These are phyloP conservation scores for Paramecium octaurelia DNA, from an alignment of 73 alveolate species.

Conservation along the genomic window DNA sequence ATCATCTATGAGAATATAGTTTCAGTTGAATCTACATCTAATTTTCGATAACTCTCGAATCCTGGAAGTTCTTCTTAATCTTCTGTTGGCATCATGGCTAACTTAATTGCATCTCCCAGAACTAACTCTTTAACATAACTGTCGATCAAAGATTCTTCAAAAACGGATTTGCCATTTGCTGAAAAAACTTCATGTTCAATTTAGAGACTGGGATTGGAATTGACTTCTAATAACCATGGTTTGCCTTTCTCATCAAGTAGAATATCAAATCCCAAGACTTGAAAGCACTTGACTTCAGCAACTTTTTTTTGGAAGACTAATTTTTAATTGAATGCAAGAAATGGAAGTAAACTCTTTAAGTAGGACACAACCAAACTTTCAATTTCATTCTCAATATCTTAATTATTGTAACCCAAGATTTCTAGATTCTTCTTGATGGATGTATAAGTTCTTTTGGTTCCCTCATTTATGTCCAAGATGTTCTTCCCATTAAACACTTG, in stretches of 20 bases:
- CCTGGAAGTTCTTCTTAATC: constrained; percentile 35
- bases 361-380: constrained; percentile 48
- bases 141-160: constrained; percentile 64
- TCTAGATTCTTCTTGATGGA: constrained; percentile 56
- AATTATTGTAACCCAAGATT: constrained; percentile 62
- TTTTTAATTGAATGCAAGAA: background rate
- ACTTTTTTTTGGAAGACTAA: constrained; percentile 27
- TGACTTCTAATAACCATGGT: constrained; percentile 86
- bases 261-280: constrained; percentile 85
- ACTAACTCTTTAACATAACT: constrained; percentile 68
- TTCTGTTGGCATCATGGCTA: constrained; percentile 43
- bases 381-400: constrained; percentile 60
- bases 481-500: constrained; percentile 64
- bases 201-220: constrained; percentile 84
- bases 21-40: constrained; percentile 50
- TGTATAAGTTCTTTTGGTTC: constrained; percentile 77
- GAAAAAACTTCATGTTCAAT: constrained; percentile 68
- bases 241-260: constrained; percentile 76
- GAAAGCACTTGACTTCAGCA: constrained; percentile 69
- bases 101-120: constrained; percentile 69
- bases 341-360: constrained; percentile 57
- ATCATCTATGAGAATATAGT: constrained; percentile 12
- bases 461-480: constrained; percentile 65
- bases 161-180: constrained; percentile 63
- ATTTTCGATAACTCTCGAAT: constrained; percentile 11